These are phyloP conservation scores for Mikania micrantha DNA, from an alignment of 129 eudicot species.

Conservation along the genomic window DNA sequence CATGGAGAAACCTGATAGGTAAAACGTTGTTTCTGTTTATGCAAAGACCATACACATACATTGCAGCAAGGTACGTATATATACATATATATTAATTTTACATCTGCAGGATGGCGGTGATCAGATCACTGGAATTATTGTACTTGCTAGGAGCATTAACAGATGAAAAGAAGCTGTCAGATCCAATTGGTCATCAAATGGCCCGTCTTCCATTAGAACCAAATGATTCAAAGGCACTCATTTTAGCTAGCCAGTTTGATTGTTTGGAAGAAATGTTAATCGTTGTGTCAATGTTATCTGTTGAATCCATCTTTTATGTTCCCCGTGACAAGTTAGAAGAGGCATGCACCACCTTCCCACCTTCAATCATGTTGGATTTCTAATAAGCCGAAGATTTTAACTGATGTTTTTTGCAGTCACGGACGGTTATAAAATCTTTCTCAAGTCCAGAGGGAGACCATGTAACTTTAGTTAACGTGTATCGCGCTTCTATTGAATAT, in stretches of 20 bases:
- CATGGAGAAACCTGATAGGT: constrained; percentile 95
- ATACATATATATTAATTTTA: neutral
- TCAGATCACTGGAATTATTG: constrained; percentile 67
- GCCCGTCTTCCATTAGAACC: constrained; percentile 88
- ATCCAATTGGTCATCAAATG: constrained; percentile 93
- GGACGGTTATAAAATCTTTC: constrained; percentile 53
- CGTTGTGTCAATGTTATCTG: constrained; percentile 89
- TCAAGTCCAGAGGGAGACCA: constrained; percentile 92
- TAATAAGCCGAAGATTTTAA: neutral
- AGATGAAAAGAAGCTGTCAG: constrained; percentile 64
- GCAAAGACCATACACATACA: neutral
- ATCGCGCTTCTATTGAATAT: constrained; percentile 65
- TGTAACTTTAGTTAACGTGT: constrained; percentile 69
- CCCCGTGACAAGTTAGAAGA: constrained; percentile 92
- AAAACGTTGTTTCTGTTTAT: neutral
- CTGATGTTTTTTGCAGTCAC: constrained; percentile 3
- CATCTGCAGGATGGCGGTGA: constrained; percentile 58
- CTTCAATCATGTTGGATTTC: neutral
- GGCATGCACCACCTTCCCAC: constrained; percentile 35
- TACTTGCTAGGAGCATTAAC: constrained; percentile 81
- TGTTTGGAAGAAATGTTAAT: constrained; percentile 94
- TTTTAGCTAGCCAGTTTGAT: constrained; percentile 72
- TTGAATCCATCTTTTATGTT: constrained; percentile 81
- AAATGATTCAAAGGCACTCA: constrained; percentile 73
- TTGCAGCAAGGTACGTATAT: neutral